Base-by-base conservation (phyloP, 805 yeast genomes). In the Barnettozyma botsteinii region DNA sequence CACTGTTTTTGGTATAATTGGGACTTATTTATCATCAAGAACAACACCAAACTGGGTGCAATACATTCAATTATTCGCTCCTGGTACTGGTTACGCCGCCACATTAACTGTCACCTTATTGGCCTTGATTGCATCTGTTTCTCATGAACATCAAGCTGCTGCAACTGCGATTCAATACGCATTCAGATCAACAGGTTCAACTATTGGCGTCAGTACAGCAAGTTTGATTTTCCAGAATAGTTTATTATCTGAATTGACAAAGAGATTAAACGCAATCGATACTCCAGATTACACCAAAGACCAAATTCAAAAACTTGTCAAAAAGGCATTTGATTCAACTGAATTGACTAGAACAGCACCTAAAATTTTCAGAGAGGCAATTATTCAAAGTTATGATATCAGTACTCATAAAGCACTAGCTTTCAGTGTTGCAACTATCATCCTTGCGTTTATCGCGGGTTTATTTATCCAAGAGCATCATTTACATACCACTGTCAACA, bases 91-190 rank as follows among this genome's bases (percentile, higher is more conserved):
- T 0, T 77, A 81, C 49, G 76, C 94, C 1, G 64, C 75, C 4
- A 69, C 78, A 57, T 67, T 85, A 45, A 85, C 95, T 0, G 75
- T 84, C 3, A 78, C 89, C 0, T 64, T 86, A 35, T 61, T 85
- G 26, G 83, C 94, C 0, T 69, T 86, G 60, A 82, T 86, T 39
- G 80, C 93, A 0, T 75, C 93, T 2, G 93, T 82, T 2, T 79
- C 83, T 9, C 60, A 67, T 18, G 70, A 73, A 38, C 73, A 70
- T 53, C 95, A 86, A 60, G 95, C 96, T 1, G 73, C 87, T 17
- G 82, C 91, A 3, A 88, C 96, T 0, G 85, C 95, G 0, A 84
- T 89, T 42, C 95, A 86, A 55, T 88, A 89, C 58, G 88, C 89
- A 0, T 86, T 84, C 66, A 71, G 95, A 53, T 81, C 91, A 9